Percentiles rank a stretch among this genome's conserved stretches.
Conservation (phyloP, 257 asterid genomes). For the Scutellaria baicalensis region DNA sequence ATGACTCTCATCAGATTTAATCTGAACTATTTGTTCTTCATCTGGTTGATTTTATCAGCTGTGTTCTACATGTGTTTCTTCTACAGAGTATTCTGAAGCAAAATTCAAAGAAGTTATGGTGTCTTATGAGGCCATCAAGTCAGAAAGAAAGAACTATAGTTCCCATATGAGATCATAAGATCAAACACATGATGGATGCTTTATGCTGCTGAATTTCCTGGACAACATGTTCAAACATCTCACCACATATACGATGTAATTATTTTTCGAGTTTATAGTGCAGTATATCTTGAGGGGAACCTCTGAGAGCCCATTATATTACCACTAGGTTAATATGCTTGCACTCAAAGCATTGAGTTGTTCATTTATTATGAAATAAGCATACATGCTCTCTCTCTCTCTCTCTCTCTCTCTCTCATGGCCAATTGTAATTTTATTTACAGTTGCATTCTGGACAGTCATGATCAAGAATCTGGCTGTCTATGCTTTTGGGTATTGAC, state of each 20-base stretch:
- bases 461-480: constrained; percentile 17
- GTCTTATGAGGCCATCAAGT: constrained; percentile 47
- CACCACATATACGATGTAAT: neutral
- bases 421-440: too few species aligned
- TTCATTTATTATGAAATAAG: too few species aligned
- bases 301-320: neutral
- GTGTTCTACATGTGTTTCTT: neutral
- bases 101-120: constrained; percentile 78
- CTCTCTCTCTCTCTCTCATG: too few species aligned
- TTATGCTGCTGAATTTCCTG: neutral
- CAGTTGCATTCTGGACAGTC: neutral
- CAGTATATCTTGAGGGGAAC: neutral
- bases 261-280: neutral
- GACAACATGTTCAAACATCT: neutral
- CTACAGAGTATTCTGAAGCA: constrained; percentile 71
- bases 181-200: neutral
- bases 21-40: neutral
- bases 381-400: too few species aligned
- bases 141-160: constrained; percentile 52
- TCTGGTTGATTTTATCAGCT: constrained; percentile 6
- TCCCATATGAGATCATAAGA: constrained; percentile 1
- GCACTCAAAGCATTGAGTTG: too few species aligned
- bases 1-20: neutral
- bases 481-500: constrained; percentile 4
- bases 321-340: too few species aligned